Evolutionary conservation across 257 asterid species (phyloP), one percentile per base, ranked within the genome.

Genomic region (Datura wrightii): DNA sequence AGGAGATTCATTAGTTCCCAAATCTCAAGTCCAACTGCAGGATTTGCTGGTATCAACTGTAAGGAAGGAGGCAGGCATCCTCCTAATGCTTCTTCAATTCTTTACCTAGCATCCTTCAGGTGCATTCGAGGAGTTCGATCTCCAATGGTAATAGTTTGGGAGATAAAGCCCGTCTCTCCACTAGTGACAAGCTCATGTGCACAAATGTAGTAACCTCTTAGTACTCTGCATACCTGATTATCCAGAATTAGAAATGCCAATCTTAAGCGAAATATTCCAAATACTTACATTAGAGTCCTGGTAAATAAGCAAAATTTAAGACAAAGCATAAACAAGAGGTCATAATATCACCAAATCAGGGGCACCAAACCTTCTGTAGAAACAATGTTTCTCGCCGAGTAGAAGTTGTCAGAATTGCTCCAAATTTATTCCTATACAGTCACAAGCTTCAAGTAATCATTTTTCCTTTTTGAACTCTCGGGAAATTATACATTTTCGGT

Each of bases 21-120:
- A 85, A 97, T 94, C 90, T 94, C 97, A 89, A 92, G 98, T 80
- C 98, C 98, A 85, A 97, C 94, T 5, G 99, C 98, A 87, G 99
- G 99, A 90, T 97, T 97, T 83, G 99, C 99, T 87, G 99, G 99
- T 88, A 95, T 93, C 92, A 95, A 89, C 93, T 97, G 99, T 91
- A 97, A 88, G 65, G 99, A 97, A 89, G 99, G 99, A 88, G 95
- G 99, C 86, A 97, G 92, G 84, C 98, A 97, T 44, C 90, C 83
- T 82, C 98, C 98, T 44, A 97, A 92, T 83, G 99, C 98, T 87
- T 92, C 99, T 90, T 94, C 99, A 46, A 97, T 94, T 91, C 95
- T 92, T 86, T 91, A 84, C 89, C 92, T 93, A 65, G 96, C 98
- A 90, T 92, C 96, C 88, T 91, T 97, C 86, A 94, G 86, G 89